Base-by-base conservation (phyloP, 2,329 filamentous ascomycete genomes). In the Hymenoscyphus infarciens region DNA sequence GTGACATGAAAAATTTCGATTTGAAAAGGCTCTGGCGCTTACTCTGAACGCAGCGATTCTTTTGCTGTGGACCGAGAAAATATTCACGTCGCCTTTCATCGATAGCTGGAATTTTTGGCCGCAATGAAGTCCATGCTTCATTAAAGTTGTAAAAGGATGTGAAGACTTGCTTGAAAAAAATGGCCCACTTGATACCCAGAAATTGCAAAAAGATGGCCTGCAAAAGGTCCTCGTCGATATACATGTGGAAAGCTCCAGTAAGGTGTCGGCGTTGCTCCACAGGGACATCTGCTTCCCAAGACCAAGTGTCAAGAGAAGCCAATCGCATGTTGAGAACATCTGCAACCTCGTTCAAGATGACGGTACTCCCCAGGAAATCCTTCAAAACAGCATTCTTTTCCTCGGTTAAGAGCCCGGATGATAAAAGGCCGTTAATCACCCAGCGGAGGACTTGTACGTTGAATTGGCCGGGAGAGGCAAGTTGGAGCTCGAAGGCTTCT, bases 221-320 rank as follows among this genome's bases (percentile, higher is more conserved):
- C 7, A 85, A 77, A 22, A 84, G 74, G 64, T 87, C 84, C 68
- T 84, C 82, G 55, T 86, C 82, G 76, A 85, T 84, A 69, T 81
- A 84, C n/a, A 86, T 80, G 3, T 83, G 78, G 69, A 86, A 86
- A 62, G 82, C 82, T 1, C 82, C 82, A 64, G 83, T 85, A n/a
- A 85, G 70, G 60, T 84, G 81, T 25, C 81, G 77, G 39, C 82
- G 77, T 75, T 82, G 80, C 56, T 82, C 76, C 5, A 85, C 68
- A 0, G 78, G 73, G 2, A 85, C 75, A 1, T 75, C 74, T 4
- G 73, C 72, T 5, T 77, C 76, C 82, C 83, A 86, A 13, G 74
- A 70, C 83, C 83, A 86, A 27, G 73, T 79, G 22, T 81, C 77
- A 2, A 86, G 71, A 5, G 79, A 76, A 1, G 78, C 75, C 57